Evolutionary conservation across 2,329 filamentous ascomycete species (phyloP), one percentile per base, ranked within the genome.

Genomic region (Trichoderma sp.): DNA sequence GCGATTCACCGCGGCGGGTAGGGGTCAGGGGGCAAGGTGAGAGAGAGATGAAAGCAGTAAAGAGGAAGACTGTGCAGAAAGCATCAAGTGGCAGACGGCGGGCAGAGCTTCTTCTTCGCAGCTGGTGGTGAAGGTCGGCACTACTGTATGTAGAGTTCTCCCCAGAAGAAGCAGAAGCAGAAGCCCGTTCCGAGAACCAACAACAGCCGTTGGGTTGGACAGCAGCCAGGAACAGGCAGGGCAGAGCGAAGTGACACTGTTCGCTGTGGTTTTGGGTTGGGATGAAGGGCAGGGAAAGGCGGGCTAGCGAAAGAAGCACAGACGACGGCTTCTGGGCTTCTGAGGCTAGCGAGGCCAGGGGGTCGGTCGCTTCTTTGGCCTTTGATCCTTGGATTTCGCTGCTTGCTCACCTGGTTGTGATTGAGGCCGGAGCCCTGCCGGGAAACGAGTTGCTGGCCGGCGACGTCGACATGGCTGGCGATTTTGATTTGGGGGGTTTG

Each of bases 381-480:
- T 65, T 18, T 73, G 38, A 35, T 56, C 56, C 69, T 64, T 65
- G 64, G 67, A 65, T 38, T 45, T 62, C 31, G 68, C 35, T 38
- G 35, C 35, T 33, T 75, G 74, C 66, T 71, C 62, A 69, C 66
- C 65, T 75, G 71, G 38, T 74, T 60, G 62, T 71, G 53, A 56
- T 38, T 38, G 35, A 38, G 35, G 35, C 53, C 59, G 71, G 66
- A 27, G 75, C 71, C 35, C 65, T 75, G 72, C 71, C 68, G 27
- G 75, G 66, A 9, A 71, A 56, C 33, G 65, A 75, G 67, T 50
- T 63, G 67, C 50, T 53, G 29, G 45, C 41, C 50, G 72, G 33
- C 71, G 75, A 71, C 62, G 45, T 75, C 65, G 75, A 63, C 63
- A 71, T 75, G 72, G 63, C 60, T 75, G 72, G 63, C 60, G 60